Evolutionary conservation across 495 filamentous ascomycete species (phyloP).

Genomic region (Talaromyces ruber): DNA sequence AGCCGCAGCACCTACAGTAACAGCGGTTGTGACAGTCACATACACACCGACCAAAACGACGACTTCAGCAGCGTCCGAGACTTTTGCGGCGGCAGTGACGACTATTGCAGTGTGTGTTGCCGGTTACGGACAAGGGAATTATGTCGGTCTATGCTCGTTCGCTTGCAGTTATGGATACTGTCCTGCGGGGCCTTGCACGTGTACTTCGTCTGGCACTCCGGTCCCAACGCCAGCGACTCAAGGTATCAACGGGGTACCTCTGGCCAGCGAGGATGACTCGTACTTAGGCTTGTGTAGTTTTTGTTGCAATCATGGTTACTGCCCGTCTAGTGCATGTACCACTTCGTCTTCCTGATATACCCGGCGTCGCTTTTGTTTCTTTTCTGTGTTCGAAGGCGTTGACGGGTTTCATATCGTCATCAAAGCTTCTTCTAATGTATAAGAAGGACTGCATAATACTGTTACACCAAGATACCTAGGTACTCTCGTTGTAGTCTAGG

Average conservation of each 20-base stretch:
- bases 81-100: conserved; percentile 8
- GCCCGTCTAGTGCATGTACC: conserved; percentile 28
- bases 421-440: neutral
- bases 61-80: neutral
- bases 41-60: conserved; percentile 3
- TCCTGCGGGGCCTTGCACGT: conserved; percentile 29
- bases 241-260: conserved; percentile 19
- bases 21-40: conserved; percentile 9
- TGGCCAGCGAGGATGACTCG: conserved; percentile 20
- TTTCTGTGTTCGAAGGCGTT: neutral
- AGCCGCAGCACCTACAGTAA: neutral
- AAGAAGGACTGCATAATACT: neutral
- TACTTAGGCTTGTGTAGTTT: conserved; percentile 36
- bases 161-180: conserved; percentile 32
- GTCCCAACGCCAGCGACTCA: conserved; percentile 16
- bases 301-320: conserved; percentile 32
- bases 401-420: too few species aligned
- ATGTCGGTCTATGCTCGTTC: conserved; percentile 31
- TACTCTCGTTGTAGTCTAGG: neutral
- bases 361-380: neutral
- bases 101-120: conserved; percentile 18
- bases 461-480: neutral
- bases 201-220: conserved; percentile 22
- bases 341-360: neutral
- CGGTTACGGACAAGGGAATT: conserved; percentile 32